Conservation (phyloP, 352 stramenopile species). For the Thraustochytrium striatum region DNA sequence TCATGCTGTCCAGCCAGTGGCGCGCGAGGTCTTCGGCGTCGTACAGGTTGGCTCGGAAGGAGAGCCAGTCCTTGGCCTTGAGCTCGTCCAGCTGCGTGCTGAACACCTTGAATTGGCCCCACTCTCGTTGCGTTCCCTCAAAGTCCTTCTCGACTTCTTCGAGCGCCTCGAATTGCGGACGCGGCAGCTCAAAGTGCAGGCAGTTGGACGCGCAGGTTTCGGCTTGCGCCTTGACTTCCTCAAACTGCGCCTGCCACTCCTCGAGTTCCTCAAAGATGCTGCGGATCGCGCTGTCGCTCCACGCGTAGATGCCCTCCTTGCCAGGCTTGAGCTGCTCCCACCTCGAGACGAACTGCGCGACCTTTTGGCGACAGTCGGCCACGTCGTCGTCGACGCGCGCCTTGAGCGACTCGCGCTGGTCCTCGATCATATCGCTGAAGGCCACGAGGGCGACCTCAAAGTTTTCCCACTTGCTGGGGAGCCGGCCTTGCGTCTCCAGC, state of each 20-base stretch:
- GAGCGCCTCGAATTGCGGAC: constrained; percentile 75
- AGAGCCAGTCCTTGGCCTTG: constrained; percentile 81
- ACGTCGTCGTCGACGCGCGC: constrained; percentile 77
- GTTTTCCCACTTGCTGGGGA: constrained; percentile 81
- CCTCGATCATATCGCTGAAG: constrained; percentile 91
- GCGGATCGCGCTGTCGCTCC: constrained; percentile 60
- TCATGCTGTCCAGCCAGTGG: constrained; percentile 80
- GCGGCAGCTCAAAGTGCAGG: constrained; percentile 73
- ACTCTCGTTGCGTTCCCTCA: constrained; percentile 64
- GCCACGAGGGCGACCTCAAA: constrained; percentile 87
- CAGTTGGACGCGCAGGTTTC: constrained; percentile 72
- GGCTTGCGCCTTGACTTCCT: constrained; percentile 63
- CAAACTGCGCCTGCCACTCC: constrained; percentile 76
- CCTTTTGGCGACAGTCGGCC: constrained; percentile 75
- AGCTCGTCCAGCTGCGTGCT: constrained; percentile 68
- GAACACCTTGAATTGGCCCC: constrained; percentile 80
- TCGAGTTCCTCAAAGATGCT: constrained; percentile 74
- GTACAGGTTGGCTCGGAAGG: constrained; percentile 85
- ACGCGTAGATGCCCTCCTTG: constrained; percentile 65
- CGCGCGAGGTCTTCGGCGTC: constrained; percentile 79
- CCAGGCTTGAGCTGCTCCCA: constrained; percentile 77
- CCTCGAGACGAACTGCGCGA: constrained; percentile 81
- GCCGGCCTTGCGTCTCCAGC: constrained; percentile 55
- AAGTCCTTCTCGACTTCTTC: constrained; percentile 71
- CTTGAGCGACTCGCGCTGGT: constrained; percentile 84